Evolutionary conservation across 1,284 basidiomycete species (phyloP), one percentile per base, ranked within the genome.

Genomic region (Phellinidium pouzarii): DNA sequence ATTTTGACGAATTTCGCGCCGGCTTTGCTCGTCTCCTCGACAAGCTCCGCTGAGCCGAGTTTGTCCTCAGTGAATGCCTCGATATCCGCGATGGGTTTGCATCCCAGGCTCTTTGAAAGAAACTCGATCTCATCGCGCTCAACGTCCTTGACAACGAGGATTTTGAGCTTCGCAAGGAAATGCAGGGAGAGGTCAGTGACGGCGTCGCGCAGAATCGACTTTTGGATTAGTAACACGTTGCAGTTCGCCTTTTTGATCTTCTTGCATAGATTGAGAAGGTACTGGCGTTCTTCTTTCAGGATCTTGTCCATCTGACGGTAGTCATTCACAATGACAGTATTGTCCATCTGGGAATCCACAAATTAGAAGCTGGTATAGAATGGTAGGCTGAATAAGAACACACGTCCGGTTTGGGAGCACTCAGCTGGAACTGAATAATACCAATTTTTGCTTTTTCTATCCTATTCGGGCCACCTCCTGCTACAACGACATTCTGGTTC

Each of bases 261-360:
- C 73, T 99, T 99, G 84, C 93, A 96, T 59, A 99, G 83, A 71
- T 96, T 98, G 64, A 99, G 83, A 58, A 99, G 80, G 69, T 99
- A 99, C 71, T 96, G 92, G 44, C 95, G 88, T 61, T 95, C 95
- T 71, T 99, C 96, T 71, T 99, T 99, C 69, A 99, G 87, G 59
- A 99, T 95, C 71, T 97, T 98, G 79, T 99, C 96, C 95, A 99
- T 99, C 71, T 99, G 96, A 36, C 96, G 86, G 75, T 99, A 99
- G 72, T 99, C 95, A 64, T 97, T 99, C 62, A 99, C 97, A 42
- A 99, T 89, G 44, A 99, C 94, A 34, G 96, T 97, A 75, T 99
- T 99, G 73, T 99, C 96, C 96, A 99, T 99, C 93, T 96, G 45
- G 9, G 20, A 7, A 53, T 27, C 49, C 48, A 52, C 54, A 36